Evolutionary conservation across 768 basidiomycete species (phyloP), one percentile per base, ranked within the genome.

Genomic region (Pleurotus djamor): DNA sequence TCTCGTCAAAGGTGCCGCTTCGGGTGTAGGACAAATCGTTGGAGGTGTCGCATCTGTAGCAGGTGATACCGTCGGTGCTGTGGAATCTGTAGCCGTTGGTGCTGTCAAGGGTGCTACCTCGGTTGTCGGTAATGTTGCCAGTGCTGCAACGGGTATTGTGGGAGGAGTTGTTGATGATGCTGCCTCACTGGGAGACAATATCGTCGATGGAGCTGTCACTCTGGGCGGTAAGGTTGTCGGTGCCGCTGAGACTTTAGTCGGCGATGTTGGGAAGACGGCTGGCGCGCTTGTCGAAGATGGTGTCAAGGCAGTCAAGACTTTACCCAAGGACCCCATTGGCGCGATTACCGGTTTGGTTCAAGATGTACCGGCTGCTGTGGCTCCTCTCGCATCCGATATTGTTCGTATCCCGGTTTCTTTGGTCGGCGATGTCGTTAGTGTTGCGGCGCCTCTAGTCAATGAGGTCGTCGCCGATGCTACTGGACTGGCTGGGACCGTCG

Each of bases 271-370:
- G 17, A 21, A n/a, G 35, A 34, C 38, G 28, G 55, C 37, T 13
- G 34, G 13, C 14, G 21, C 59, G 34, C 43, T 51, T 9, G 16
- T 41, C 17, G 33, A 4, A 1, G 57, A 17, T 32, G 41, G 44
- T 44, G 58, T 45, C 48, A 55, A 34, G 34, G 59, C 52, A 33
- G 43, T 50, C 38, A 16, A 62, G 17, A 34, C 59, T 35, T 57
- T 59, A 52, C 51, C 65, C 36, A n/a, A 58, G 45, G 63, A 57
- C 51, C 52, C 57, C 38, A 41, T 63, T 21, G 64, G 59, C 41
- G 48, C 59, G 35, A 48, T 50, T 21, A 60, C 61, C 13, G 54
- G 37, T 36, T 32, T 60, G 4, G 58, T 54, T 4, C 43, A 16
- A 4, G 57, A 49, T n/a, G 17, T 49, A 12, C 41, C 34, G 21